Evolutionary conservation across 2,329 filamentous ascomycete genomes (phyloP), one percentile per base, ranked within the genome.

Genomic region (Aurifilum marmelostoma): DNA sequence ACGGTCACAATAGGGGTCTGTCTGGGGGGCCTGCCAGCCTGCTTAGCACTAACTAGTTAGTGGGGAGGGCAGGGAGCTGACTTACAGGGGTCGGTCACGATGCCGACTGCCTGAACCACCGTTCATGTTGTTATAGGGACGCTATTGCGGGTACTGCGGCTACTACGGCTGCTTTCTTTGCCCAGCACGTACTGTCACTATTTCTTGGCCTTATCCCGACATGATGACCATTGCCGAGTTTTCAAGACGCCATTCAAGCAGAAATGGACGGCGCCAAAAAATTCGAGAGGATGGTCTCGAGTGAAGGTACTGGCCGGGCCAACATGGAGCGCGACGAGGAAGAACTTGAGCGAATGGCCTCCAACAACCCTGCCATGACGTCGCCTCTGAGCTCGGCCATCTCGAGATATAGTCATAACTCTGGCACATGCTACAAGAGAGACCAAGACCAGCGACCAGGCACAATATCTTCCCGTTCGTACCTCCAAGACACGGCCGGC

Each of bases 301-400:
- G 32, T 3, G 8, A 11, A 7, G n/a, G 21, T 27, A 47, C 43
- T n/a, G 43, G 43, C 7, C 52, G 24, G 11, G 39, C 27, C 39
- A 27, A 63, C 8, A 47, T 47, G 41, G 61, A 47, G 11, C 14
- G 27, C 61, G 61, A 50, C 16, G 41, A n/a, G 14, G 61, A 34
- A 16, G 61, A 63, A 8, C 39, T 63, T 2, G 61, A 34, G 41
- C 39, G 41, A 8, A 50, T 63, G 9, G 61, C 41, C 37, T 47
- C 61, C 27, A 50, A 63, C 61, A 63, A 63, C n/a, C 61, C 61
- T 11, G 61, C 61, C 41, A 63, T 63, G 61, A 63, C 61, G 11
- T 39, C 37, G 61, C 61, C 61, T 18, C n/a, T 32, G 24, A 47
- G 27, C 41, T 47, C 41, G 18, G 61, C 27, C 9, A 50, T 43